Base-by-base conservation (phyloP, 441 rosid species). In the Corymbia citriodora region DNA sequence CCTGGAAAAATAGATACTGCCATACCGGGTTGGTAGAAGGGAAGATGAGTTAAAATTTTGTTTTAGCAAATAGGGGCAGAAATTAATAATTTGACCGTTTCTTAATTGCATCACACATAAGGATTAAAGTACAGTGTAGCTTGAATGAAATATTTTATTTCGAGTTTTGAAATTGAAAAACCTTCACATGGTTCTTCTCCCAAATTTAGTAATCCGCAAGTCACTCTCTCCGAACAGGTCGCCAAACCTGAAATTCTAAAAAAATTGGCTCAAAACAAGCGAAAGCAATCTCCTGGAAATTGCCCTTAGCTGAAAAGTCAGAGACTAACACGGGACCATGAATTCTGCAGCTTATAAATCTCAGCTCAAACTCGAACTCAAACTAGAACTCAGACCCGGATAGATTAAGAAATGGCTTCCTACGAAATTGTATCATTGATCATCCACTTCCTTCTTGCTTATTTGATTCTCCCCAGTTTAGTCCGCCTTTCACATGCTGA, bases 401-500 rank as follows among this genome's bases (percentile, higher is more conserved):
- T 81, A 81, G 86, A 81, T 1, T 45, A 45, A 25, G 86, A 81
- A 81, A 81, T 81, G 86, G 53, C 86, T 45, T 31, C 45, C n/a
- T 8, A 45, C 31, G 53, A 25, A 49, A 81, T 53, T 17, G 86
- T 14, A 45, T 45, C 86, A 14, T 81, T 25, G 86, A 81, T 48
- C 53, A 81, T 81, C 53, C 31, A 16, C 53, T 81, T 81, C 86
- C 19, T 81, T 81, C 86, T 81, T 13, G 86, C 31, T 81, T 27
- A 45, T 81, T 13, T 48, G 31, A 81, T 81, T 48, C 86, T 81
- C 53, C 86, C 19, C 86, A 23, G 53, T 1, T 23, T 48, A 81
- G 31, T 81, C n/a, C 31, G 19, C 53, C 90, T 88, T 90, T 70
- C 92, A 65, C 16, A 7, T 8, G 93, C 92, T 19, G 94, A 93